A percentile compares a stretch with the other conserved stretches of the same genome.
Conservation (phyloP, 2,329 filamentous ascomycete genomes). For the Xylaria sp. region DNA sequence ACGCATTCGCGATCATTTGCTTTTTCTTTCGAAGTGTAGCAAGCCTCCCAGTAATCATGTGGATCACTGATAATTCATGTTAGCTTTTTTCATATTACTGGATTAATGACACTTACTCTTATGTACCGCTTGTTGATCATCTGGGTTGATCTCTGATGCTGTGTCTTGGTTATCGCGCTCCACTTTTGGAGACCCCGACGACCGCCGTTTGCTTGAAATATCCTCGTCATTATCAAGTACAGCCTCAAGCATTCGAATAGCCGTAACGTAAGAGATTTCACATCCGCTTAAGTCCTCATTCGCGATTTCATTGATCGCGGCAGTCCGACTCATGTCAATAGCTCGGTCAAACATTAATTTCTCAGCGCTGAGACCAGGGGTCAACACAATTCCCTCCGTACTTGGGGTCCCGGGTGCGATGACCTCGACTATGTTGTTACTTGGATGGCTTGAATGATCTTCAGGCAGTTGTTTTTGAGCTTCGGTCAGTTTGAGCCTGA, state of each 20-base stretch:
- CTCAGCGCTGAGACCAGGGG: slow-evolving; percentile 90
- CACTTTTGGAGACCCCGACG: slow-evolving; percentile 54
- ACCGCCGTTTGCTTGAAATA: slow-evolving; percentile 53
- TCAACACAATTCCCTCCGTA: slow-evolving; percentile 83
- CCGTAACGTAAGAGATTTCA: slow-evolving; percentile 92
- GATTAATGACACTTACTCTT: slow-evolving; percentile 68
- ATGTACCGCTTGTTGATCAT: slow-evolving; percentile 77
- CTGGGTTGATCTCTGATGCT: slow-evolving; percentile 67
- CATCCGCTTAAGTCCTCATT: slow-evolving; percentile 88
- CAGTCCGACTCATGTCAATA: slow-evolving; percentile 93
- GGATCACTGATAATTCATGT: slow-evolving; percentile 62
- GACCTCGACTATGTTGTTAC: slow-evolving; percentile 73
- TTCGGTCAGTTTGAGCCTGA: slow-evolving; percentile 86
- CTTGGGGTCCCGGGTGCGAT: slow-evolving; percentile 69
- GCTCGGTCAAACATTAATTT: slow-evolving; percentile 98
- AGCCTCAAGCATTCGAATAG: slow-evolving; percentile 93
- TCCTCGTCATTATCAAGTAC: slow-evolving; percentile 86
- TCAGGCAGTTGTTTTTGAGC: slow-evolving; percentile 84
- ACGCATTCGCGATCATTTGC: slow-evolving; percentile 68
- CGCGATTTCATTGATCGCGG: slow-evolving; percentile 94
- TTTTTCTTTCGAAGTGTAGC: slow-evolving; percentile 68
- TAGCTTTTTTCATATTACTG: slow-evolving; percentile 42
- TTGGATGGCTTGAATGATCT: slow-evolving; percentile 87
- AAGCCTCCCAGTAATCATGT: slow-evolving; percentile 69
- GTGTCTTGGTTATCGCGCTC: slow-evolving; percentile 57